Percentiles rank a stretch among this genome's conserved stretches.
Conservation (phyloP, 2,329 filamentous ascomycete species). For the Cryoendolithus antarcticus region DNA sequence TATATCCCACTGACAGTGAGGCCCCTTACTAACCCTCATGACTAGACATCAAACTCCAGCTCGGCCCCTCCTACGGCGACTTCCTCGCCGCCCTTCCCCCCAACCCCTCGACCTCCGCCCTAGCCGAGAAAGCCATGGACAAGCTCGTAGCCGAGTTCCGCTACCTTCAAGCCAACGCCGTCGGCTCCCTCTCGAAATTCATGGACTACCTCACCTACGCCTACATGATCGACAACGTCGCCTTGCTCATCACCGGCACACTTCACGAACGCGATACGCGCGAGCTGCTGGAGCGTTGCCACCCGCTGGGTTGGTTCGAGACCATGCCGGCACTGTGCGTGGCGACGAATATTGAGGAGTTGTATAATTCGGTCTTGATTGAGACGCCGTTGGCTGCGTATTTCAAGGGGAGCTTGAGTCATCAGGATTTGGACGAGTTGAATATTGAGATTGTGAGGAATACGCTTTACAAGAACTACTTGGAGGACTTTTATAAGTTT, state of each 20-base stretch:
- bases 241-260: slow-evolving; percentile 92
- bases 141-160: slow-evolving; percentile 97
- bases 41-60: slow-evolving; percentile 90
- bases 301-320: slow-evolving; percentile 97
- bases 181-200: slow-evolving; percentile 82
- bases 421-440: slow-evolving; percentile 93
- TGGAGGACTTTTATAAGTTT: slow-evolving; percentile 94
- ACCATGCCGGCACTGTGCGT: slow-evolving; percentile 97
- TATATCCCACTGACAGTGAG: neutral
- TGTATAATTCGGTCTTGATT: slow-evolving; percentile 95
- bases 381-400: slow-evolving; percentile 92
- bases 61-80: slow-evolving; percentile 92
- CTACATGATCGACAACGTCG: slow-evolving; percentile 99
- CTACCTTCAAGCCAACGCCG: slow-evolving; percentile 88
- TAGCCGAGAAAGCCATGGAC: slow-evolving; percentile 91
- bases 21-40: neutral
- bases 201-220: slow-evolving; percentile 98
- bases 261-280: slow-evolving; percentile 94
- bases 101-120: slow-evolving; percentile 89
- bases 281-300: slow-evolving; percentile 88
- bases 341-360: slow-evolving; percentile 94
- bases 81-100: slow-evolving; percentile 88
- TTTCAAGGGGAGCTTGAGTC: slow-evolving; percentile 92
- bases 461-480: slow-evolving; percentile 97
- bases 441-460: slow-evolving; percentile 99